These are phyloP conservation scores for Hippophae gyantsensis DNA, from an alignment of 306 rosid genomes.

Conservation along the genomic window DNA sequence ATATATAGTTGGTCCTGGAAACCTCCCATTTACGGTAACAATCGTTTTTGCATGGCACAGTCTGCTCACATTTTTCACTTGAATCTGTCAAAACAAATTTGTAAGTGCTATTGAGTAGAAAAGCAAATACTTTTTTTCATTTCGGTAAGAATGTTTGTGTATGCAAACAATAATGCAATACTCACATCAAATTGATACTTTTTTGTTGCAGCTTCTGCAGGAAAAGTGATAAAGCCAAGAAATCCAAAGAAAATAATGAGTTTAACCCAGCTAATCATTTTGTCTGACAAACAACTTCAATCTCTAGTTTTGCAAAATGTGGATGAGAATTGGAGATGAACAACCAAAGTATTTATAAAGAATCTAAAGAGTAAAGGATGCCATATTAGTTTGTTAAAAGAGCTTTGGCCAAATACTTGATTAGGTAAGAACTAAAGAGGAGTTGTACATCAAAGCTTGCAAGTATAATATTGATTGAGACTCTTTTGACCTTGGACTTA, in stretches of 20 bases:
- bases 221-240: slow-evolving; percentile 2
- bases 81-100: slow-evolving; percentile 11
- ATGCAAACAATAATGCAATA: too few species aligned
- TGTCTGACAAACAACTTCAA: slow-evolving; percentile 10
- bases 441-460: slow-evolving; percentile 2
- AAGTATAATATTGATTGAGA: background rate
- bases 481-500: slow-evolving; percentile 35
- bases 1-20: slow-evolving; percentile 31
- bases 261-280: background rate
- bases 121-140: too few species aligned
- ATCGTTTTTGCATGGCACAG: slow-evolving; percentile 29
- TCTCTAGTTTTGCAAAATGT: slow-evolving; percentile 1
- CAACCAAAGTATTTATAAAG: slow-evolving; percentile 23
- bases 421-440: background rate
- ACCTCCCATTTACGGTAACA: slow-evolving; percentile 31
- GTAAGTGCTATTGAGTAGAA: too few species aligned
- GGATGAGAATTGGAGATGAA: slow-evolving; percentile 22
- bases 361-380: background rate
- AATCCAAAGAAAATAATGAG: background rate
- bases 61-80: slow-evolving; percentile 29
- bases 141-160: too few species aligned
- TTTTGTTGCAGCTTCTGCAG: slow-evolving; percentile 17
- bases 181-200: slow-evolving; percentile 18
- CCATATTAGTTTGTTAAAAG: slow-evolving; percentile 16
- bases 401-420: background rate